Evolutionary conservation across 108 stramenopile genomes (phyloP).

Genomic region (Conticribra guillardii): DNA sequence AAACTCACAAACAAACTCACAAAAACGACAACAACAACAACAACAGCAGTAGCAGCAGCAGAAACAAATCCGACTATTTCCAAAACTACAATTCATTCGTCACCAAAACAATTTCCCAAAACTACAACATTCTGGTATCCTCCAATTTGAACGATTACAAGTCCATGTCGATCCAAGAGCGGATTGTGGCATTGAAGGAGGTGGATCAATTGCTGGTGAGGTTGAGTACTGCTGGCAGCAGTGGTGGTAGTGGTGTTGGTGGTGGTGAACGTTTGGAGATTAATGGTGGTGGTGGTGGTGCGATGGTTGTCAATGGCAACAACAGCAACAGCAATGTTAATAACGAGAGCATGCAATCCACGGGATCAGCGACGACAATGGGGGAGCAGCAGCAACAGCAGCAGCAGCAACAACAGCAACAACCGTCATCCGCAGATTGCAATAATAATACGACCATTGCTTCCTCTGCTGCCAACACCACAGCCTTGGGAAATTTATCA

Average conservation of each 20-base stretch:
- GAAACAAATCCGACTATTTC: constrained; percentile 9
- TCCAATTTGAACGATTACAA: neutral
- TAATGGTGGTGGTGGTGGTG: no score
- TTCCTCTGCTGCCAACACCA: neutral
- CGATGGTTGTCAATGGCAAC: neutral
- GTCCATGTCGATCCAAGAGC: neutral
- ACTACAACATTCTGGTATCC: neutral
- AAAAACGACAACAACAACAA: neutral
- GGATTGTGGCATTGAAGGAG: neutral
- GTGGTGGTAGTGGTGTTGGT: no score
- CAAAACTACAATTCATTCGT: constrained; percentile 19
- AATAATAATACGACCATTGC: neutral
- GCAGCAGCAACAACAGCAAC: no score
- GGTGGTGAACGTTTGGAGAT: no score
- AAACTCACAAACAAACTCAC: no score
- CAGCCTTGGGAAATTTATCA: neutral
- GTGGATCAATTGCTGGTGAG: constrained; percentile 23
- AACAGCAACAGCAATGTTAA: neutral
- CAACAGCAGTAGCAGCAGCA: neutral
- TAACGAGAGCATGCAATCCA: neutral
- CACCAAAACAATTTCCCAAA: neutral
- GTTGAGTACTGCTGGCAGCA: no score
- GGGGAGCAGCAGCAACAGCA: no score
- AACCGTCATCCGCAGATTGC: no score
- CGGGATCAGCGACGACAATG: constrained; percentile 2